These are phyloP conservation scores for Adansonia gregorii DNA, from an alignment of 441 rosid genomes.

Conservation along the genomic window DNA sequence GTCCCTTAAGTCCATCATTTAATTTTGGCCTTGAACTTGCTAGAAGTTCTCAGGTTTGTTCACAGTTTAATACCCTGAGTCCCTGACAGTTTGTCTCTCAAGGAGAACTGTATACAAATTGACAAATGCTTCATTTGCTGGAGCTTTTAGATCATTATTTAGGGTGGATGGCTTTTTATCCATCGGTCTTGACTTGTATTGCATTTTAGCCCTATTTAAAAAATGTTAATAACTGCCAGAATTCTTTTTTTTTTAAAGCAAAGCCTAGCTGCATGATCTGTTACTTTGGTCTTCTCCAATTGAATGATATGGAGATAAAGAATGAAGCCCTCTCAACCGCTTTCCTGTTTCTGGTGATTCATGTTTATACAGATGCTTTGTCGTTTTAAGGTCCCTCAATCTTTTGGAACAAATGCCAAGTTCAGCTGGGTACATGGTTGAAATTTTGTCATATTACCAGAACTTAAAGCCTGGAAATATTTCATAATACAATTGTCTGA, in stretches of 20 bases:
- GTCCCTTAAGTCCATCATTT: constrained; percentile 91
- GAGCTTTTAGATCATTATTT: constrained; percentile 11
- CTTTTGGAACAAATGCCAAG: background rate
- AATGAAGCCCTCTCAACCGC: background rate
- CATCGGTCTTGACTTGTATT: background rate
- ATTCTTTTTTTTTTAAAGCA: background rate
- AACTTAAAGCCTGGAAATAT: background rate
- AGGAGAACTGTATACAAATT: background rate
- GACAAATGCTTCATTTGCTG: background rate
- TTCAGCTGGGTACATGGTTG: background rate
- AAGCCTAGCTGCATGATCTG: background rate
- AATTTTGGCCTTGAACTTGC: constrained; percentile 85
- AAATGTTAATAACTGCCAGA: background rate
- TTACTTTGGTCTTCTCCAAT: background rate
- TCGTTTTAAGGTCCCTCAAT: background rate
- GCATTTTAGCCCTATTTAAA: background rate
- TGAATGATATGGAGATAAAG: background rate
- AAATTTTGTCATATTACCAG: background rate
- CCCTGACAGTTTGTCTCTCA: background rate
- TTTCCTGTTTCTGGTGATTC: background rate
- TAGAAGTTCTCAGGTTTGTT: constrained; percentile 73
- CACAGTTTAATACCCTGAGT: background rate
- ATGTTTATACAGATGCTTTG: background rate
- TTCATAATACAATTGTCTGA: background rate
- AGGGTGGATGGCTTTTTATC: background rate